These are phyloP conservation scores for rapeseed (Brassica napus) DNA, from an alignment of 345 rosid species.

Conservation along the genomic window Da-Ae NC_063451.1:28778001-28778500, in stretches of 20 bases:
- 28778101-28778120: constrained; percentile 45
- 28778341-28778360: too few species aligned
- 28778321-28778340: too few species aligned
- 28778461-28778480: too few species aligned
- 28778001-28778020: constrained; percentile 60
- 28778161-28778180: constrained; percentile 49
- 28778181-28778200: constrained; percentile 45
- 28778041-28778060: constrained; percentile 42
- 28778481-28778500: too few species aligned
- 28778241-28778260: constrained; percentile 43
- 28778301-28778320: too few species aligned
- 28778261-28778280: constrained; percentile 9
- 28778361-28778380: too few species aligned
- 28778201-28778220: constrained; percentile 44
- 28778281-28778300: constrained; percentile 1
- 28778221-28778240: constrained; percentile 18
- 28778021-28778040: constrained; percentile 42
- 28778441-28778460: too few species aligned
- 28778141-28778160: constrained; percentile 47
- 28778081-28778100: constrained; percentile 50
- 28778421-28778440: too few species aligned
- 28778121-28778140: constrained; percentile 45
- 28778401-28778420: too few species aligned
- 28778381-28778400: too few species aligned
- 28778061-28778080: constrained; percentile 47